phyloP scores from a whole-genome alignment of 2,329 filamentous ascomycete species.

The Raffaelea ambrosiae region DNA sequence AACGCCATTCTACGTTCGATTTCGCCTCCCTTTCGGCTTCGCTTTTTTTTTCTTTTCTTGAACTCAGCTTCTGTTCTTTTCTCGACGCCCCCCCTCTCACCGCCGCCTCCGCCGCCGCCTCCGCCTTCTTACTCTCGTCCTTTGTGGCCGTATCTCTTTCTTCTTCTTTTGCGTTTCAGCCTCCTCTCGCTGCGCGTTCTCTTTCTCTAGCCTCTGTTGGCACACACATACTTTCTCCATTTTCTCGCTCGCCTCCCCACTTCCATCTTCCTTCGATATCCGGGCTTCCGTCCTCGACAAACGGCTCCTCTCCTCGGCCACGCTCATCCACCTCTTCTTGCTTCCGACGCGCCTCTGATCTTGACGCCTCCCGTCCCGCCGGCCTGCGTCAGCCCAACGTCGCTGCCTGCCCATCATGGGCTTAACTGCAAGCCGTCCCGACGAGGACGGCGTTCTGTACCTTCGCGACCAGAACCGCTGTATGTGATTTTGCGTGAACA shows the following conservation, averaged over 20 bases:
- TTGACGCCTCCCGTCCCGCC: no score
- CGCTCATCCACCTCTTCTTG: not conserved
- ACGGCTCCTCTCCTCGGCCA: not conserved
- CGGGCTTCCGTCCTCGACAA: no score
- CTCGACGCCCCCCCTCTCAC: no score
- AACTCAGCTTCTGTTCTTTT: no score
- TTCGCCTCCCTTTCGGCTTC: not conserved
- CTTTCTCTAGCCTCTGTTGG: not conserved
- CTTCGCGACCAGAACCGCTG: slow-evolving; percentile 87
- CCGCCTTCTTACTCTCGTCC: not conserved
- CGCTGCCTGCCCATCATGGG: slow-evolving; percentile 76
- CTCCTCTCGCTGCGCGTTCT: no score
- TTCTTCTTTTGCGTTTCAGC: not conserved
- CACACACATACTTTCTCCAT: not conserved
- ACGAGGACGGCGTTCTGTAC: slow-evolving; percentile 73
- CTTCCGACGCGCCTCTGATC: not conserved
- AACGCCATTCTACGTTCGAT: not conserved
- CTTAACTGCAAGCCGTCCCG: slow-evolving; percentile 79
- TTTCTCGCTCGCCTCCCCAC: not conserved
- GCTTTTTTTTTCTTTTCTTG: not conserved
- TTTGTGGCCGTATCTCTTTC: not conserved
- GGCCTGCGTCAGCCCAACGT: no score
- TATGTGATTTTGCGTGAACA: slow-evolving; percentile 40
- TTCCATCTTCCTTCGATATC: no score
- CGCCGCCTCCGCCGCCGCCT: not conserved